Base-by-base conservation (phyloP, 2,329 filamentous ascomycete species). In the Alternaria triticimaculans region DNA sequence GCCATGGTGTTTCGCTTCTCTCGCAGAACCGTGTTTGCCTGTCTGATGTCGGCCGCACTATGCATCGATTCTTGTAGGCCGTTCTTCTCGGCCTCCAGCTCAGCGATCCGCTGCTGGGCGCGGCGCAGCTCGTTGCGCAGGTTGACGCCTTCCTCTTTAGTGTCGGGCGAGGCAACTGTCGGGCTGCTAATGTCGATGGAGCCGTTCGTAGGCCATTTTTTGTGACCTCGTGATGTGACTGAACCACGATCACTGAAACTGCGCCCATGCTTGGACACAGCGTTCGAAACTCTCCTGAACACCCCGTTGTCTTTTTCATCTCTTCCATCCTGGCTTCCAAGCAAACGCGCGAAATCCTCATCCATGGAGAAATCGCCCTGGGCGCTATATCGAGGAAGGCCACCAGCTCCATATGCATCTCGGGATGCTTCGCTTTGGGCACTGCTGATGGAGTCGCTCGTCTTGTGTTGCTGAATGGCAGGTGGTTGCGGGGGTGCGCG, bases 1-100 rank as follows among this genome's bases (percentile, higher is more conserved):
- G 95, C 95, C 78, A 99, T 96, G 0, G 96, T 98, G 74, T 96
- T 97, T 62, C 96, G 88, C 83, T 98, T 98, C 80, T 98, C 94
- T 37, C 92, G 87, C 23, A 98, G 84, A 77, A 94, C 95, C 72
- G 91, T 94, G 80, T 96, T 96, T 28, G 96, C 89, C 72, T 90
- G 91, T 80, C 91, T 91, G 65, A 90, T 88, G 65, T 87, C 87
- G 14, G 83, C 84, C 6, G 86, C 85, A 26, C 84, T 86, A 69
- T 89, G 87, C 68, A 90, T 81, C 45, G 80, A 80, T 66, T 84
- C 82, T 68, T 84, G 80, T 33, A 82, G 82, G 71, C 70, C 84
- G 75, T 81, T 87, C 83, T 93, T 92, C 68, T 93, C 90, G n/a
- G 89, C 86, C 79, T 95, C 92, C 56, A 99, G 87, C 80, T 97